A percentile compares a stretch with the other conserved stretches of the same genome.
Evolutionary conservation across 202 grass and related monocot species (phyloP).

Genomic region (Eragrostis tef): DNA sequence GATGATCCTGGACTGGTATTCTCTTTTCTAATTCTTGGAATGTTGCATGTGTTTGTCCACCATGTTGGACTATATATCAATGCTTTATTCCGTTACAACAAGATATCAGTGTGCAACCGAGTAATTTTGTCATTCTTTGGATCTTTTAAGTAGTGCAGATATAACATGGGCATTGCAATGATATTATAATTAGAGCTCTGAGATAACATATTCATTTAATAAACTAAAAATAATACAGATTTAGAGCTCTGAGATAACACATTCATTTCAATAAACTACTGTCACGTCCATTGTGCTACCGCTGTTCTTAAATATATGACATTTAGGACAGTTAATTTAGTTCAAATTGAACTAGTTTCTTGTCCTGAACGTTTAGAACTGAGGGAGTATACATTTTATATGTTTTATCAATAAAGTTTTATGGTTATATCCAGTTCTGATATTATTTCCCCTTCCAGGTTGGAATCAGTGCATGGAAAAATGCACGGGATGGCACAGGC

Average conservation of each 20-base stretch:
- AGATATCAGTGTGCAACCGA: background rate
- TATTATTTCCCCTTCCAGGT: slow-evolving; percentile 49
- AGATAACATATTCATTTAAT: too few species aligned
- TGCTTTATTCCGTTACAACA: slow-evolving; percentile 21
- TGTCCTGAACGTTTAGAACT: background rate
- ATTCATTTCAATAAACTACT: background rate
- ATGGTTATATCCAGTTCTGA: slow-evolving; percentile 17
- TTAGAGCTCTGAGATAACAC: too few species aligned
- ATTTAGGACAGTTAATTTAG: too few species aligned
- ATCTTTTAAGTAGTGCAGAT: slow-evolving; percentile 11
- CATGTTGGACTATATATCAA: background rate
- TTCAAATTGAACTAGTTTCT: background rate
- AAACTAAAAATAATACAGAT: too few species aligned
- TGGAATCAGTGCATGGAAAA: slow-evolving; percentile 86
- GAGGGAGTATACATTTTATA: background rate
- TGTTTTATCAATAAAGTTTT: slow-evolving; percentile 31
- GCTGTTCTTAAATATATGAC: too few species aligned
- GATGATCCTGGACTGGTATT: slow-evolving; percentile 83
- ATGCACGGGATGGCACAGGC: slow-evolving; percentile 52
- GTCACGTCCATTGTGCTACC: background rate
- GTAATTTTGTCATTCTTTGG: slow-evolving; percentile 2
- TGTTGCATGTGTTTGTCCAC: slow-evolving; percentile 9
- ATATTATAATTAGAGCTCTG: too few species aligned
- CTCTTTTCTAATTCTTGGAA: slow-evolving; percentile 45
- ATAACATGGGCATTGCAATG: background rate